Conservation (phyloP, 78 protist genomes). For the Planoprotostelium fungivorum region DNA sequence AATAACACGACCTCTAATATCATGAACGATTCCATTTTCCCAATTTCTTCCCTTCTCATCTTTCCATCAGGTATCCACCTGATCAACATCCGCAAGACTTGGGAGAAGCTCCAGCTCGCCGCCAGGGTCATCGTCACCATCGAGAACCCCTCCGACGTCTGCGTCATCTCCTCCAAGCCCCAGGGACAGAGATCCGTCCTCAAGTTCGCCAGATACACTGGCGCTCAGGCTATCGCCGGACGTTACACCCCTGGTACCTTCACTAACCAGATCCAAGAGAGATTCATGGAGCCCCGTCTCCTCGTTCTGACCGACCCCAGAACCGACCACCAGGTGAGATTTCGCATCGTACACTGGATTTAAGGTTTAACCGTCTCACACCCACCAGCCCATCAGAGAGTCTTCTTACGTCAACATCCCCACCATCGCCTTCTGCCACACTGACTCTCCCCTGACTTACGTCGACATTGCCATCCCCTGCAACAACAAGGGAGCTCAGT, state of each 20-base stretch:
- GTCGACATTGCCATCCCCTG: constrained; percentile 99
- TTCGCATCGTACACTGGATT: not conserved
- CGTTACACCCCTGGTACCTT: constrained; percentile 99
- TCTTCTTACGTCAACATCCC: constrained; percentile 98
- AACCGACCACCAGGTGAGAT: constrained; percentile 89
- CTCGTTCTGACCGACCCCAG: constrained; percentile 96
- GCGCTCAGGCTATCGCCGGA: constrained; percentile 90
- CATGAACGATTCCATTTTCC: not conserved
- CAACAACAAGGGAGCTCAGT: constrained; percentile 94
- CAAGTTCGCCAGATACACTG: constrained; percentile 96
- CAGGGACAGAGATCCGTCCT: constrained; percentile 98
- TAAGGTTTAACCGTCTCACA: no score
- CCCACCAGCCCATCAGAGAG: constrained; percentile 87
- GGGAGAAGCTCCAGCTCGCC: constrained; percentile 99
- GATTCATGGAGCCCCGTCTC: constrained; percentile 98
- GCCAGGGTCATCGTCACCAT: constrained; percentile 98
- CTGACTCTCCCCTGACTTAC: constrained; percentile 89
- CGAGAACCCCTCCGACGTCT: constrained; percentile 97
- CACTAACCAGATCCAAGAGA: constrained; percentile 97
- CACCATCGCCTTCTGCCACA: constrained; percentile 97
- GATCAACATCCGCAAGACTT: constrained; percentile 96
- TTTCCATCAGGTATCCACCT: constrained; percentile 76
- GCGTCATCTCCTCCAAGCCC: constrained; percentile 85
- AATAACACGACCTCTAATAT: not conserved
- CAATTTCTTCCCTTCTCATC: not conserved